phyloP scores from a whole-genome alignment of 345 rosid species.

The Bretschneidera sinensis region DNA sequence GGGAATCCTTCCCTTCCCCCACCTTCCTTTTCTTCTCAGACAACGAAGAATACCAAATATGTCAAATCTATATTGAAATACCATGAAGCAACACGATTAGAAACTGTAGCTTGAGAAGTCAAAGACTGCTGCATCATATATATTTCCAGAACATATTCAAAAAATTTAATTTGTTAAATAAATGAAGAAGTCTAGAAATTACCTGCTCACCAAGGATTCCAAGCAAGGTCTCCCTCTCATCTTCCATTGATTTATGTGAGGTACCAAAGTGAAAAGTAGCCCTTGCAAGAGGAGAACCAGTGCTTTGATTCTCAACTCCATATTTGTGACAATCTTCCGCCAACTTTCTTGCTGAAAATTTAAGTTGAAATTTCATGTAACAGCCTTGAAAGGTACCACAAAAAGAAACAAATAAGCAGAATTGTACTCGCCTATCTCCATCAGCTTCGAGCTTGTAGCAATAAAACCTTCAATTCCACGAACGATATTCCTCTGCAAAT shows the following conservation, averaged over 20 bases:
- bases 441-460: slow-evolving; percentile 57
- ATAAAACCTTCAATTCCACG: slow-evolving; percentile 74
- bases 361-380: slow-evolving; percentile 8
- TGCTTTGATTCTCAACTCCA: slow-evolving; percentile 53
- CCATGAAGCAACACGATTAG: too few species aligned
- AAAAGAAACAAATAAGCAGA: slow-evolving; percentile 8
- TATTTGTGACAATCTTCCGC: slow-evolving; percentile 77
- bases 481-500: slow-evolving; percentile 81
- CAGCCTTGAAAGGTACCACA: slow-evolving; percentile 11
- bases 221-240: slow-evolving; percentile 58
- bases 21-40: too few species aligned
- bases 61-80: too few species aligned
- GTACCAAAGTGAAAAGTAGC: slow-evolving; percentile 60
- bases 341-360: slow-evolving; percentile 56
- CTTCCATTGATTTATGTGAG: slow-evolving; percentile 71
- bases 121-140: too few species aligned
- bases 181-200: slow-evolving; percentile 7
- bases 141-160: background rate
- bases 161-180: too few species aligned
- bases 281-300: slow-evolving; percentile 47
- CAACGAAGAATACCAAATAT: too few species aligned
- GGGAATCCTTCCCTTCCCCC: too few species aligned
- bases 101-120: too few species aligned
- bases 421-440: slow-evolving; percentile 61
- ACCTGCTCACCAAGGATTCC: slow-evolving; percentile 69